Percentiles rank a stretch among this genome's conserved stretches.
These are phyloP conservation scores for Lactarius vividus DNA, from an alignment of 768 basidiomycete genomes.

Conservation along the genomic window DNA sequence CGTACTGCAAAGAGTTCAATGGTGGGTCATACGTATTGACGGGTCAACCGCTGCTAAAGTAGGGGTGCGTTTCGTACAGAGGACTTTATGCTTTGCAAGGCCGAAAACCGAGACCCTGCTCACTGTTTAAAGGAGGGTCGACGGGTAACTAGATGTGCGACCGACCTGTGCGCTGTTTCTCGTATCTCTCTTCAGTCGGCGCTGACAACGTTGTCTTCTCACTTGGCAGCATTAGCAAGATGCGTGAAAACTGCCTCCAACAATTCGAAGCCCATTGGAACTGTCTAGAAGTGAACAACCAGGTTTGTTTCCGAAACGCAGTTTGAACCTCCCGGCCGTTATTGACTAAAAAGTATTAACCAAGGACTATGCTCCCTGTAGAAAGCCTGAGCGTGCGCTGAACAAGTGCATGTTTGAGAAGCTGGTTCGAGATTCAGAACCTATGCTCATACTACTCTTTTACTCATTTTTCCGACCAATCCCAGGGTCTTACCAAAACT, in stretches of 20 bases:
- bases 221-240: slow-evolving; percentile 76
- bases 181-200: slow-evolving; percentile 1
- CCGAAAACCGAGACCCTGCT: slow-evolving; percentile 82
- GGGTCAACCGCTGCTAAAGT: background rate
- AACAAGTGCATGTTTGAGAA: slow-evolving; percentile 98
- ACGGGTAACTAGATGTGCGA: slow-evolving; percentile 92
- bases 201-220: background rate
- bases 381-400: slow-evolving; percentile 80
- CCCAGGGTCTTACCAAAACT: slow-evolving; percentile 82
- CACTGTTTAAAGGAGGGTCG: slow-evolving; percentile 96
- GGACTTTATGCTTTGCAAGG: slow-evolving; percentile 98
- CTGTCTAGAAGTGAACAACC: slow-evolving; percentile 93
- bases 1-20: slow-evolving; percentile 94
- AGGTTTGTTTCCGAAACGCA: slow-evolving; percentile 53
- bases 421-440: slow-evolving; percentile 57
- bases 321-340: background rate
- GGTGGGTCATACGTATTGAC: slow-evolving; percentile 50
- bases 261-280: slow-evolving; percentile 93
- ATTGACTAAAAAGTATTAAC: slow-evolving; percentile 1
- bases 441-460: background rate
- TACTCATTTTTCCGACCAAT: background rate
- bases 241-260: slow-evolving; percentile 85
- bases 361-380: slow-evolving; percentile 87
- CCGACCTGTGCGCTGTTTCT: slow-evolving; percentile 71
- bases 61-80: slow-evolving; percentile 43